Evolutionary conservation across 768 basidiomycete species (phyloP), one percentile per base, ranked within the genome.

Genomic region (Termitomyces sp.): DNA sequence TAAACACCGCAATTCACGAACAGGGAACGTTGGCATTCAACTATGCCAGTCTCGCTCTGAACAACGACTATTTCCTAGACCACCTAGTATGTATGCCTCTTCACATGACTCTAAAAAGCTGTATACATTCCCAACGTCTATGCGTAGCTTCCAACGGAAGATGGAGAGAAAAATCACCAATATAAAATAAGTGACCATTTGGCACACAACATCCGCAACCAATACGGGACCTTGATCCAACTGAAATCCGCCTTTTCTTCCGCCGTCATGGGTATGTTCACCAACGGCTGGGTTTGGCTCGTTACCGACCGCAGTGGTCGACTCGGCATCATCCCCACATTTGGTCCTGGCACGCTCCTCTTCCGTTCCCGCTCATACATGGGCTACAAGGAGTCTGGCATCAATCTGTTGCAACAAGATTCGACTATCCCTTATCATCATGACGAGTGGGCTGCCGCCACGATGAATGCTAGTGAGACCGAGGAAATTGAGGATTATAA

Each of bases 41-140:
- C 72, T 94, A 95, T 67, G 94, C 95, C 4, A 89, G 89, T 61
- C 82, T 92, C 48, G 92, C 96, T 5, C 76, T 98, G 60, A 99
- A 98, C 75, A 98, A 97, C 71, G 86, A 86, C 64, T 98, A 92
- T 81, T 98, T 98, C 79, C 80, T 99, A 29, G 82, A 91, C 62
- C 80, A 79, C 57, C 78, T 99, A 39, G 96, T 98, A 69, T 52
- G 93, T 79, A 41, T 26, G 24, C 26, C 51, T 52, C 37, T 22
- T 51, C 54, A 51, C 34, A 15, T 26, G 50, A 58, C 44, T 20
- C 12, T 20, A 39, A 42, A 29, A 52, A 15, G 5, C 28, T 20
- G 12, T 37, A 29, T 63, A 59, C 22, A 51, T 56, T 22, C 33
- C 60, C 44, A 52, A 18, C 22, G 49, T 29, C 26, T 60, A 83